Percentiles rank a stretch among this genome's conserved stretches.
Conservation (phyloP, 352 stramenopile species). For the Thraustochytrium sp. region DNA sequence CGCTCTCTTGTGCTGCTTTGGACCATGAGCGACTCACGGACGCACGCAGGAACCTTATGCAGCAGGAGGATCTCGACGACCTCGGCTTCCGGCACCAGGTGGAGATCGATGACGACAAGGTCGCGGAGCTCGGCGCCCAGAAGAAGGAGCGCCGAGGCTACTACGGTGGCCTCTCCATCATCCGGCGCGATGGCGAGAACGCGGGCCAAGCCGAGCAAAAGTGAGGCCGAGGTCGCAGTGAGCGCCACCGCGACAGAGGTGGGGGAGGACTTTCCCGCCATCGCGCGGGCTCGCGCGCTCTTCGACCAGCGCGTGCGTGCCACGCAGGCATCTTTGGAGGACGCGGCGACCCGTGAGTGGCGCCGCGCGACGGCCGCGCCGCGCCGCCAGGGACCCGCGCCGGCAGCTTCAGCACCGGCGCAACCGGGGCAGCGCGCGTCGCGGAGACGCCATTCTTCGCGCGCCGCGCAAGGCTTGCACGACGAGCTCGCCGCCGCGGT, state of each 20-base stretch:
- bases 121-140: not conserved
- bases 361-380: not conserved
- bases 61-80: conserved; percentile 69
- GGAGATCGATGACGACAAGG: conserved; percentile 59
- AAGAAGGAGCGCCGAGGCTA: conserved; percentile 23
- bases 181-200: not conserved
- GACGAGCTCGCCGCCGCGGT: not conserved
- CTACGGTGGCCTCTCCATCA: not conserved
- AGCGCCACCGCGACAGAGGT: not conserved
- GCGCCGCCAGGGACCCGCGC: not conserved
- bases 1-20: not conserved
- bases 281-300: not conserved
- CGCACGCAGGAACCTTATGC: conserved; percentile 63
- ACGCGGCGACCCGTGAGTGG: not conserved
- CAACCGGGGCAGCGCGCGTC: too few species aligned
- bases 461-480: too few species aligned
- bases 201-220: not conserved
- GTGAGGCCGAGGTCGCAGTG: not conserved
- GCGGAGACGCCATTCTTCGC: too few species aligned
- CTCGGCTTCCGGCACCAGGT: conserved; percentile 71
- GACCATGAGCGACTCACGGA: not conserved
- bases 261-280: conserved; percentile 27
- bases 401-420: not conserved
- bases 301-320: conserved; percentile 7
- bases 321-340: not conserved